phyloP scores from a whole-genome alignment of 306 rosid genomes.

The Cucumis melo region DNA sequence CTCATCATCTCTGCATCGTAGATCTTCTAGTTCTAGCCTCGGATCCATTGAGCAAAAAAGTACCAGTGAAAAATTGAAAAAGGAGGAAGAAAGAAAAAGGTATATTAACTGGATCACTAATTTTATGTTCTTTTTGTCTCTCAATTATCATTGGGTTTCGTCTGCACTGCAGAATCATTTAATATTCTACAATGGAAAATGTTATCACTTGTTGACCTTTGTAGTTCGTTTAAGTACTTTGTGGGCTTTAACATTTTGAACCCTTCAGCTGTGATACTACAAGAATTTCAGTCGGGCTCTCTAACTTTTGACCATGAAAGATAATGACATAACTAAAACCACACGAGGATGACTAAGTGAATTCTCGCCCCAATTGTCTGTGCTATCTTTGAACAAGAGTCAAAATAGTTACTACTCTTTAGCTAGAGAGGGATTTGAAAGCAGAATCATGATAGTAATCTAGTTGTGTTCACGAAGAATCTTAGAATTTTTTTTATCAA shows the following conservation, averaged over 20 bases:
- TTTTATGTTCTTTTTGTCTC: not conserved
- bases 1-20: constrained; percentile 57
- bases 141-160: not conserved
- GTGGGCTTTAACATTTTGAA: not conserved
- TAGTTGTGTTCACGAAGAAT: not conserved
- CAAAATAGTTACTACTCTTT: not conserved
- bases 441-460: not conserved
- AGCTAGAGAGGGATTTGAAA: not conserved
- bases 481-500: too few species aligned
- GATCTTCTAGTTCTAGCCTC: constrained; percentile 65
- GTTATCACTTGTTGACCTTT: not conserved
- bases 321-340: not conserved
- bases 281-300: too few species aligned
- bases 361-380: not conserved
- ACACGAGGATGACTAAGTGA: not conserved
- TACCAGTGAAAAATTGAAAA: constrained; percentile 60
- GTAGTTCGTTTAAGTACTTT: not conserved
- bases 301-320: not conserved
- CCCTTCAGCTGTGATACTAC: too few species aligned
- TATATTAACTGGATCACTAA: constrained; percentile 11
- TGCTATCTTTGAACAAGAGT: not conserved
- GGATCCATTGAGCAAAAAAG: constrained; percentile 64
- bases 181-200: not conserved
- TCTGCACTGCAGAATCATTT: not conserved
- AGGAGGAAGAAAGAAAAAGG: constrained; percentile 94